A percentile compares a stretch with the other conserved stretches of the same genome.
phyloP scores from a whole-genome alignment of 2,329 filamentous ascomycete genomes.

The Mycogone perniciosa region DNA sequence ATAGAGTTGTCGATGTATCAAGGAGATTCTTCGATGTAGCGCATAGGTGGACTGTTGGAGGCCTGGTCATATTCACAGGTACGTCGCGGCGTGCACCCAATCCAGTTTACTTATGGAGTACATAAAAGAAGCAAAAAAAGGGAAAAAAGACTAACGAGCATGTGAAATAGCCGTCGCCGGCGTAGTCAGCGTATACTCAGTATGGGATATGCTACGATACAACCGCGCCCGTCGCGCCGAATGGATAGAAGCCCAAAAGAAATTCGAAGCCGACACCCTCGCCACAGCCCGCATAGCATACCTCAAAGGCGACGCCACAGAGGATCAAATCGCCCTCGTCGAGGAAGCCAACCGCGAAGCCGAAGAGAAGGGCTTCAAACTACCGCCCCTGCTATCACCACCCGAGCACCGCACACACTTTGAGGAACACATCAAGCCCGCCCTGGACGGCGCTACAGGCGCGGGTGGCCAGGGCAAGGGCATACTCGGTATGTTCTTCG shows the following conservation, averaged over 20 bases:
- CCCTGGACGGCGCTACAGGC: slow-evolving; percentile 20
- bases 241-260: slow-evolving; percentile 50
- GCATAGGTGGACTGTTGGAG: slow-evolving; percentile 49
- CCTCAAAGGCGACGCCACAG: slow-evolving; percentile 50
- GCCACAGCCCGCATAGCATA: slow-evolving; percentile 53
- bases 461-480: slow-evolving; percentile 28
- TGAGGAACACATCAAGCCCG: slow-evolving; percentile 29
- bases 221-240: slow-evolving; percentile 55
- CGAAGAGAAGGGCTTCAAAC: slow-evolving; percentile 36
- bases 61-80: slow-evolving; percentile 53
- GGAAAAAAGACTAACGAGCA: background rate
- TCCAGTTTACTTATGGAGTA: background rate
- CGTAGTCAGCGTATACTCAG: slow-evolving; percentile 52
- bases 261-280: slow-evolving; percentile 48
- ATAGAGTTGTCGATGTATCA: slow-evolving; percentile 42
- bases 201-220: slow-evolving; percentile 55
- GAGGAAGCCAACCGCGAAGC: slow-evolving; percentile 50
- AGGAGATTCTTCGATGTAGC: slow-evolving; percentile 49
- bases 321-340: slow-evolving; percentile 50
- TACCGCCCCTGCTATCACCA: slow-evolving; percentile 46
- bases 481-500: slow-evolving; percentile 29
- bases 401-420: slow-evolving; percentile 34
- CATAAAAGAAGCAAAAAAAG: background rate
- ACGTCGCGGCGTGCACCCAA: slow-evolving; percentile 18
- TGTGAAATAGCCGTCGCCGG: slow-evolving; percentile 42